Percentiles rank a stretch among this genome's conserved stretches.
Evolutionary conservation across 441 rosid genomes (phyloP).

Genomic region (Eutrema salsugineum): DNA sequence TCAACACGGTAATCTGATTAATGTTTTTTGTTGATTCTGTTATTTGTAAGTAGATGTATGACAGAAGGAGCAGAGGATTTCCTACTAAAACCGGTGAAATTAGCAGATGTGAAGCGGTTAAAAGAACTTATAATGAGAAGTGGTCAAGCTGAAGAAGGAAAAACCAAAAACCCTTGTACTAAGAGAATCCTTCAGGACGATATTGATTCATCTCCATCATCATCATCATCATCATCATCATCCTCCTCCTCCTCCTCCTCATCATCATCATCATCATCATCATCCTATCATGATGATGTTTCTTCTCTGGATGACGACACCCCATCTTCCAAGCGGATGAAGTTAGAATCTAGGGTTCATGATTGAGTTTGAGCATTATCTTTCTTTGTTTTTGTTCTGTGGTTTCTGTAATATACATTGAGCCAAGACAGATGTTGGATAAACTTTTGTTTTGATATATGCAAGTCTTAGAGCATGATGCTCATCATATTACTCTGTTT

Average conservation of each 20-base stretch:
- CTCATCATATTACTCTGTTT: background rate
- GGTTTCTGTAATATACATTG: conserved; percentile 1
- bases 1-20: background rate
- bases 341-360: background rate
- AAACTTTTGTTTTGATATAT: background rate
- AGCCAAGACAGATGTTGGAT: background rate
- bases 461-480: background rate
- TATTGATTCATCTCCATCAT: conserved; percentile 2
- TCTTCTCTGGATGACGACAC: background rate
- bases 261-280: too few relatives aligned
- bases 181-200: conserved; percentile 41
- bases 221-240: background rate
- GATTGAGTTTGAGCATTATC: background rate
- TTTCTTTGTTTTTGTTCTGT: background rate
- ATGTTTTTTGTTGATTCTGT: too few relatives aligned
- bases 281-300: background rate
- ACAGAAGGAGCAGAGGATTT: conserved; percentile 81
- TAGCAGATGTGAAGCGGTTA: conserved; percentile 59
- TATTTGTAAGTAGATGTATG: conserved; percentile 48
- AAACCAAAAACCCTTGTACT: background rate
- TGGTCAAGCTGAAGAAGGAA: conserved; percentile 11
- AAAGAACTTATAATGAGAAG: conserved; percentile 48
- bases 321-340: conserved; percentile 21
- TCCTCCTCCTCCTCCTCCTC: conserved; percentile 7
- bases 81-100: conserved; percentile 70